Percentiles rank a stretch among this genome's conserved stretches.
phyloP scores from a whole-genome alignment of 306 rosid genomes.

The Sophora flavescens region DNA sequence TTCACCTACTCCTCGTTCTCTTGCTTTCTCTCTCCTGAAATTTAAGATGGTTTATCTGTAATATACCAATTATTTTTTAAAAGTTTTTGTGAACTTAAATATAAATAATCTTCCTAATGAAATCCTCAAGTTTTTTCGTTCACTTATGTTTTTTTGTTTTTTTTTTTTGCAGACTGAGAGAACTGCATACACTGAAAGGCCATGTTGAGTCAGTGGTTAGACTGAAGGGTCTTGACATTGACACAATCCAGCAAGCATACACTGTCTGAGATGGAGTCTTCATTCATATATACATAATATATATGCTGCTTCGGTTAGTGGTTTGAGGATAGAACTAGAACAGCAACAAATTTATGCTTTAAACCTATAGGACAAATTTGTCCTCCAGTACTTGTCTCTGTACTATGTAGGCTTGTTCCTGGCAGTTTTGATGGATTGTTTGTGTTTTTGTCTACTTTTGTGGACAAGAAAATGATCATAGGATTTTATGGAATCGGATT shows the following conservation, averaged over 20 bases:
- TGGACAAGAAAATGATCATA: conserved; percentile 29
- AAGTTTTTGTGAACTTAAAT: neutral
- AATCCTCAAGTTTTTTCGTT: neutral
- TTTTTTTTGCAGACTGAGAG: conserved; percentile 67
- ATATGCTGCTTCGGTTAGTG: conserved; percentile 12
- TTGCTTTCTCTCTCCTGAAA: neutral
- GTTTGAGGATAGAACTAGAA: conserved; percentile 20
- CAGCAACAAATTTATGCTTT: conserved; percentile 3
- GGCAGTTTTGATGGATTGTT: conserved; percentile 26
- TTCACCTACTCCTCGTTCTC: neutral
- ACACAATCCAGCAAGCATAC: conserved; percentile 75
- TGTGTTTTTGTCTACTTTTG: neutral
- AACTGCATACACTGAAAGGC: conserved; percentile 71
- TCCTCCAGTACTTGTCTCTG: too few relatives aligned
- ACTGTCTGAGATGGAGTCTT: conserved; percentile 50
- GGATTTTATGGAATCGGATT: neutral
- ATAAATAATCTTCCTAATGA: neutral
- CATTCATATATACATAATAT: neutral
- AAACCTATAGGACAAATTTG: too few relatives aligned
- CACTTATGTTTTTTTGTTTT: neutral
- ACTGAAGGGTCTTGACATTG: conserved; percentile 73
- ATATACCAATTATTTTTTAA: neutral
- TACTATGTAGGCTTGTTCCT: conserved; percentile 12
- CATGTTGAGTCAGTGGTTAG: conserved; percentile 85
- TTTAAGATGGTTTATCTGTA: neutral